Conservation (phyloP, 2,329 filamentous ascomycete species). For the Teratosphaeria destructans region DNA sequence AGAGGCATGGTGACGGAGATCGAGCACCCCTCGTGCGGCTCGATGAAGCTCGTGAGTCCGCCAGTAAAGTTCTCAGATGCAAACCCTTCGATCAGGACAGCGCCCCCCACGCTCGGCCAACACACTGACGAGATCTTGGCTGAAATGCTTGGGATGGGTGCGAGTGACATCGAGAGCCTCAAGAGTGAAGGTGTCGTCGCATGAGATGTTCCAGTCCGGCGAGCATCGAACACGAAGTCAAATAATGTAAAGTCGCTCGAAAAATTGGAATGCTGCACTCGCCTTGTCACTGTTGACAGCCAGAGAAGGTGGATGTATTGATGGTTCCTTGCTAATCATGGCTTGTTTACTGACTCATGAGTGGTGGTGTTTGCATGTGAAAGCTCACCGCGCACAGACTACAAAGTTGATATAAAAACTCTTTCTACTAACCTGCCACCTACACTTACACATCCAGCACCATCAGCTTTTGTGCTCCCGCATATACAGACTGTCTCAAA, state of each 20-base stretch:
- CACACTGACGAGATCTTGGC: conserved; percentile 71
- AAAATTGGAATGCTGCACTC: not conserved
- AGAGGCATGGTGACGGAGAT: conserved; percentile 84
- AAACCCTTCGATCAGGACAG: conserved; percentile 61
- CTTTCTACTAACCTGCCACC: not conserved
- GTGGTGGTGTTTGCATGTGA: not conserved
- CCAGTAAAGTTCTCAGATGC: conserved; percentile 89
- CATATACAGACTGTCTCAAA: not conserved
- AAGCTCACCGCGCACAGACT: not conserved
- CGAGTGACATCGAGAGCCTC: conserved; percentile 50
- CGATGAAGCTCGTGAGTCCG: conserved; percentile 83
- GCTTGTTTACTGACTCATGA: not conserved
- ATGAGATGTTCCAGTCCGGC: conserved; percentile 16
- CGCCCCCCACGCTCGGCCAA: conserved; percentile 77
- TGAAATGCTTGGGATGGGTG: conserved; percentile 51
- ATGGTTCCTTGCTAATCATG: not conserved
- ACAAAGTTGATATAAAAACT: not conserved
- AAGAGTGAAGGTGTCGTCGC: conserved; percentile 58
- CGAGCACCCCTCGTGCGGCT: conserved; percentile 71
- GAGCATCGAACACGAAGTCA: not conserved
- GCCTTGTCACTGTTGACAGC: not conserved
- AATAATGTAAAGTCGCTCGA: not conserved
- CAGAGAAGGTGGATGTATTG: not conserved
- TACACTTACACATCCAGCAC: not conserved
- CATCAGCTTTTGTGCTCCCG: not conserved